Evolutionary conservation across 352 stramenopile species (phyloP), one percentile per base, ranked within the genome.

Genomic region (Plasmopara halstedii): DNA sequence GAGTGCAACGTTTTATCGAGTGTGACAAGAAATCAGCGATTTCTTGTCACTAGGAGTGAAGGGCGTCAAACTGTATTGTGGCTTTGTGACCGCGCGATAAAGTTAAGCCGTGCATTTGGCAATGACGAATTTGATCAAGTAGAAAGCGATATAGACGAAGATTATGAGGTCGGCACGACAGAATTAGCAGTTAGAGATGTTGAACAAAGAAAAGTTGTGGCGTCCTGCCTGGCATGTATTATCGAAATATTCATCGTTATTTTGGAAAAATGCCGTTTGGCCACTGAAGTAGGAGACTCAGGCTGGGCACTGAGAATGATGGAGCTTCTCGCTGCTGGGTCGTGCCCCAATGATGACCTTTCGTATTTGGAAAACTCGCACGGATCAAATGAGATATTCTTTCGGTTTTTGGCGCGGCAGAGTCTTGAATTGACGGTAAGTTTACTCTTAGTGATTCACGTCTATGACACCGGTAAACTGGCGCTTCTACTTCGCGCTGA

Each of bases 51-150:
- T 4, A 64, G 36, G 1, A 71, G 42, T 46, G 71, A 85, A 58
- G 76, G 76, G 3, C 61, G 56, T 10, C 62, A 44, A 17, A 63
- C 72, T 46, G 17, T 88, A 2, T 80, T 73, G 47, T 85, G 80
- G 39, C 26, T 88, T 26, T 61, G 53, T 9, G 37, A 50, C 32
- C 65, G 65, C 9, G 51, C 62, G 1, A 45, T 34, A 3, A 62
- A 65, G 13, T 41, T 76, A 2, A 57, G 54, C 10, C 43, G 35
- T 4, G 40, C 42, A 32, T 53, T 76, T 22, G 64, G 39, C 41
- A 62, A 53, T 20, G 53, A 62, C 15, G 59, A 73, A 2, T 63
- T 56, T 19, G 46, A 60, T 21, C 40, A 64, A 40, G 2, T 50
- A n/a, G 46, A 45, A 22, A 68, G 60, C 10, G 19, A 32, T 44